A percentile compares a stretch with the other conserved stretches of the same genome.
phyloP scores from a whole-genome alignment of 1,139 yeast genomes.

The Yamadazyma triangularis region DNA sequence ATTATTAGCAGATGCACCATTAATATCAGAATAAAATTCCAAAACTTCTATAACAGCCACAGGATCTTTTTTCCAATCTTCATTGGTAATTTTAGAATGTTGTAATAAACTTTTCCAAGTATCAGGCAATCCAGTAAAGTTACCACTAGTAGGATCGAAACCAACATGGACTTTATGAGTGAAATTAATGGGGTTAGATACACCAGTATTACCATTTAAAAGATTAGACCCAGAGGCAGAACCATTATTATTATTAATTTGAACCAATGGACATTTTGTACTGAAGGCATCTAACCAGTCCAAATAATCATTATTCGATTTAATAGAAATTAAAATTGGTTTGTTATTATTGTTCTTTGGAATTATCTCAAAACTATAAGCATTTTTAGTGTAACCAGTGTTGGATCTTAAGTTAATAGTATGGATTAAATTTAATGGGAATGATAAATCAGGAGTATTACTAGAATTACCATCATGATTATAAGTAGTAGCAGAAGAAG shows the following conservation, averaged over 20 bases:
- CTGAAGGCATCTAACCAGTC: conserved; percentile 92
- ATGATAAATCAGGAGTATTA: conserved; percentile 31
- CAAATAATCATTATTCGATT: conserved; percentile 73
- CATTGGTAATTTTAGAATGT: conserved; percentile 75
- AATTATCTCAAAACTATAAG: conserved; percentile 71
- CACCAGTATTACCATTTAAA: conserved; percentile 27
- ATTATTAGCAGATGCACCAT: conserved; percentile 26
- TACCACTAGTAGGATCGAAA: conserved; percentile 69
- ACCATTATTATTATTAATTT: conserved; percentile 15
- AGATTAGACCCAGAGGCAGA: neutral
- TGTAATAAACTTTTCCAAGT: conserved; percentile 73
- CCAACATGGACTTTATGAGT: conserved; percentile 64
- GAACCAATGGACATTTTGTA: conserved; percentile 71
- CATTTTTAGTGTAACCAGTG: conserved; percentile 54
- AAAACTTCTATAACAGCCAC: conserved; percentile 88
- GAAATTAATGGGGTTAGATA: conserved; percentile 75
- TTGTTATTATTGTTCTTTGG: conserved; percentile 51
- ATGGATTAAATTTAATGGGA: conserved; percentile 38
- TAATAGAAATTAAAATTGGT: conserved; percentile 71
- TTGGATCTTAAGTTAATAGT: conserved; percentile 37
- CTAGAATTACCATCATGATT: conserved; percentile 1
- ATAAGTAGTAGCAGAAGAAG: conserved; percentile 2
- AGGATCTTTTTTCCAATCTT: conserved; percentile 80
- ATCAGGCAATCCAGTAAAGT: conserved; percentile 73
- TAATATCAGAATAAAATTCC: conserved; percentile 66